A percentile compares a stretch with the other conserved stretches of the same genome.
Conservation (phyloP, 1,284 basidiomycete genomes). For the Microbotryum silenes-acaulis region DNA sequence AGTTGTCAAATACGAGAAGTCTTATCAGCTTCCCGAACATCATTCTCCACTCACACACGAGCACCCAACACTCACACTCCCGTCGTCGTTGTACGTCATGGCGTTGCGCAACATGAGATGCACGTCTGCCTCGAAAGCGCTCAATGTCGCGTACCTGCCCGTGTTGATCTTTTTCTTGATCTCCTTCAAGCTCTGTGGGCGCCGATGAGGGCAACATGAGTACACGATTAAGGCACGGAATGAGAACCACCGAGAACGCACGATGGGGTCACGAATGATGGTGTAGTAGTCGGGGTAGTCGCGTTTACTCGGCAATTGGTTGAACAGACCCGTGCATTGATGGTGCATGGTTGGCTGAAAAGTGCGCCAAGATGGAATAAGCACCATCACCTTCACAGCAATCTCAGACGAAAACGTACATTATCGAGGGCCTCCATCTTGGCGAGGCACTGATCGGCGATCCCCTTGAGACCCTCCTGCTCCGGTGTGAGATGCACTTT, state of each 20-base stretch:
- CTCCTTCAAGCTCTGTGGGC: constrained; percentile 57
- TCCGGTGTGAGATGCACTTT: constrained; percentile 44
- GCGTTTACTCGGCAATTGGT: constrained; percentile 46
- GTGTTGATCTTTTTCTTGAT: constrained; percentile 74
- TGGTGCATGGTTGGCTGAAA: constrained; percentile 26
- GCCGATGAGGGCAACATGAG: background rate
- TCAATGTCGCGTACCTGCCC: constrained; percentile 61
- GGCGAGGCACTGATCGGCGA: constrained; percentile 69
- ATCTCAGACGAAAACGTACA: constrained; percentile 41
- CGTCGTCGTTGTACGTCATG: constrained; percentile 55
- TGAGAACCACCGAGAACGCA: background rate
- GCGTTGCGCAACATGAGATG: constrained; percentile 87
- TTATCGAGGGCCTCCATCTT: constrained; percentile 70
- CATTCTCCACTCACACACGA: background rate
- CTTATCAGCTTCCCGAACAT: constrained; percentile 25
- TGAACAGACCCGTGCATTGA: constrained; percentile 35
- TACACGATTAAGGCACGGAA: background rate
- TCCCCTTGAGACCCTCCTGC: constrained; percentile 72
- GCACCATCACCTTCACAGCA: constrained; percentile 4
- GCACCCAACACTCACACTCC: constrained; percentile 11
- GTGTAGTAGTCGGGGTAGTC: constrained; percentile 89
- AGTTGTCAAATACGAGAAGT: constrained; percentile 54
- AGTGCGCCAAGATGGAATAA: background rate
- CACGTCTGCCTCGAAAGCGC: constrained; percentile 71
- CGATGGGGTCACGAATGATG: constrained; percentile 63